phyloP scores from a whole-genome alignment of 192 early-diverging fungal species.

The Backusella circina region DNA sequence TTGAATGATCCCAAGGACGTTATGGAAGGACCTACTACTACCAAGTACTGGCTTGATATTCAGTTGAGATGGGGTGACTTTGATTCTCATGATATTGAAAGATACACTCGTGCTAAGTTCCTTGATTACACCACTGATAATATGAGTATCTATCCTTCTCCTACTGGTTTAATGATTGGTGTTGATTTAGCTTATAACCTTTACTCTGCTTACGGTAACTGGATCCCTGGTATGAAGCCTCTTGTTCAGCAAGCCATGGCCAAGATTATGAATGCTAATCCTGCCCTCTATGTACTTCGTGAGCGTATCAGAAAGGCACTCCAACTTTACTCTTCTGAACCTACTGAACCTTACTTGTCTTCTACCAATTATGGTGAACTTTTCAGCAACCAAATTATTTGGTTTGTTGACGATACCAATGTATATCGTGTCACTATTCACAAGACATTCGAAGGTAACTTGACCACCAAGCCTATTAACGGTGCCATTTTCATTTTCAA shows the following conservation, averaged over 20 bases:
- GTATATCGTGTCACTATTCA: constrained; percentile 99
- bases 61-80: constrained; percentile 99
- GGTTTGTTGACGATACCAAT: constrained; percentile 99
- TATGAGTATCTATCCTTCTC: constrained; percentile 99
- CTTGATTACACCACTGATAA: constrained; percentile 97
- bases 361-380: constrained; percentile 95
- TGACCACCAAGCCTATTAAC: constrained; percentile 99
- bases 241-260: constrained; percentile 96
- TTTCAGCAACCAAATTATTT: constrained; percentile 97
- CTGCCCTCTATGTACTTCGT: constrained; percentile 93
- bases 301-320: constrained; percentile 98
- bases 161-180: constrained; percentile 94
- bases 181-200: constrained; percentile 98
- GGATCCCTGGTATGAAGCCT: constrained; percentile 99
- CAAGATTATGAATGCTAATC: constrained; percentile 99
- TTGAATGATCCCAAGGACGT: constrained; percentile 91
- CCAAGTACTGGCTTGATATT: constrained; percentile 98
- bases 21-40: constrained; percentile 95
- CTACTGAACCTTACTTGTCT: constrained; percentile 96
- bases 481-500: constrained; percentile 99
- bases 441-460: constrained; percentile 99
- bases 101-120: constrained; percentile 97
- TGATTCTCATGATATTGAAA: constrained; percentile 98
- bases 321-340: constrained; percentile 97
- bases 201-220: constrained; percentile 94